These are phyloP conservation scores for Thermothelomyces thermophilus DNA, from an alignment of 2,329 filamentous ascomycete genomes.

Conservation along the genomic window DNA sequence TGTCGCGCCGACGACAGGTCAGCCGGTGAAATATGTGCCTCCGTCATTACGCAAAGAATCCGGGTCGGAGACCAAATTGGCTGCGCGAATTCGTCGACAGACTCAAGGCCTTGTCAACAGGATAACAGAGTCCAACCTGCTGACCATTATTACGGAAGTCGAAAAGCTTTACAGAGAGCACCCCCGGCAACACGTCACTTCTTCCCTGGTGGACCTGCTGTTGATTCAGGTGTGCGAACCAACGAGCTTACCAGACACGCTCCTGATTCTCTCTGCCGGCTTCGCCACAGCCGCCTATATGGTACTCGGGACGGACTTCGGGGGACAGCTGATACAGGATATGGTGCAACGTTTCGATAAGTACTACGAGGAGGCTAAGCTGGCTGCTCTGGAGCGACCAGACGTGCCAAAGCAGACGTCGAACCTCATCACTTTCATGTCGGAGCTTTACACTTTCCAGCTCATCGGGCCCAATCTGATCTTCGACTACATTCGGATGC, in stretches of 20 bases:
- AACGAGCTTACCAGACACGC: slow-evolving; percentile 75
- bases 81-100: slow-evolving; percentile 66
- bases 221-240: slow-evolving; percentile 74
- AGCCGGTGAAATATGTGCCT: slow-evolving; percentile 72
- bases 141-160: slow-evolving; percentile 75
- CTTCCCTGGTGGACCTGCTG: slow-evolving; percentile 68
- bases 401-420: slow-evolving; percentile 52
- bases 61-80: slow-evolving; percentile 58
- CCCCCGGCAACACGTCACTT: slow-evolving; percentile 82
- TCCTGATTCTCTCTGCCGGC: slow-evolving; percentile 82
- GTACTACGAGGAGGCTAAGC: slow-evolving; percentile 46
- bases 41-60: slow-evolving; percentile 67
- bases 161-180: slow-evolving; percentile 78
- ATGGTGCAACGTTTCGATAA: slow-evolving; percentile 69
- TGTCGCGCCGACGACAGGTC: slow-evolving; percentile 57
- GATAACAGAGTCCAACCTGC: slow-evolving; percentile 81
- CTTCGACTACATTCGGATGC: slow-evolving; percentile 82
- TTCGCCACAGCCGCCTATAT: slow-evolving; percentile 87
- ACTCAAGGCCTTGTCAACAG: slow-evolving; percentile 87
- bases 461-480: slow-evolving; percentile 75
- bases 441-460: slow-evolving; percentile 88
- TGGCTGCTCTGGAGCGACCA: slow-evolving; percentile 28
- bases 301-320: slow-evolving; percentile 80
- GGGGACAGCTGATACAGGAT: slow-evolving; percentile 74
- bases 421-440: slow-evolving; percentile 76